These are phyloP conservation scores for Pythium utonaiense DNA, from an alignment of 352 stramenopile genomes.

Conservation along the genomic window DNA sequence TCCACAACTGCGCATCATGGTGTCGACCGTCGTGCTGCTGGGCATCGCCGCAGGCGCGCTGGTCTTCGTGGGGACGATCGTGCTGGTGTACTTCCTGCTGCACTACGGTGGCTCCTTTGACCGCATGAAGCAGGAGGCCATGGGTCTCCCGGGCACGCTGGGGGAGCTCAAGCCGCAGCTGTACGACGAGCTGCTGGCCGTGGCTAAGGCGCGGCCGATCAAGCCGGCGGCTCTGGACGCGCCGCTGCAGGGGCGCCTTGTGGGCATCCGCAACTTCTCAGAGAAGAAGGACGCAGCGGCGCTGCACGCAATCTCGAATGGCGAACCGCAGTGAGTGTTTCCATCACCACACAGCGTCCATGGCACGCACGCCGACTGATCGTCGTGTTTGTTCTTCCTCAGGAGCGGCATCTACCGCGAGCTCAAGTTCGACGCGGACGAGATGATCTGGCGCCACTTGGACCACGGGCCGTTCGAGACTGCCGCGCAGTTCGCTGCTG, in stretches of 20 bases:
- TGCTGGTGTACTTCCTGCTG: slow-evolving; percentile 83
- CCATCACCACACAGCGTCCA: neutral
- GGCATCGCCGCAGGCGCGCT: slow-evolving; percentile 78
- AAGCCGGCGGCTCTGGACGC: slow-evolving; percentile 35
- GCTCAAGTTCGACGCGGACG: slow-evolving; percentile 61
- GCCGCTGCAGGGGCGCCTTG: slow-evolving; percentile 33
- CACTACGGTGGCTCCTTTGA: slow-evolving; percentile 84
- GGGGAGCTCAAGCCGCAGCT: slow-evolving; percentile 78
- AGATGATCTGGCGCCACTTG: slow-evolving; percentile 79
- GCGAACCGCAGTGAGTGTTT: slow-evolving; percentile 30
- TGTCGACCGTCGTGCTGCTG: slow-evolving; percentile 49
- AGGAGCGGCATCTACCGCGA: slow-evolving; percentile 62
- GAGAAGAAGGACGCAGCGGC: slow-evolving; percentile 19
- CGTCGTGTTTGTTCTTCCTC: neutral
- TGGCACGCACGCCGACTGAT: no score
- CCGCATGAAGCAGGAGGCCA: slow-evolving; percentile 75
- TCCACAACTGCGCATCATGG: slow-evolving; percentile 31
- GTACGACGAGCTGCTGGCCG: slow-evolving; percentile 83
- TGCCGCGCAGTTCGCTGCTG: slow-evolving; percentile 28
- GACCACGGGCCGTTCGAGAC: slow-evolving; percentile 53
- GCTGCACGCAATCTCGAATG: slow-evolving; percentile 52
- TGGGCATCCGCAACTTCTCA: slow-evolving; percentile 51
- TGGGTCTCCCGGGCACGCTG: slow-evolving; percentile 51
- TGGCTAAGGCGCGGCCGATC: slow-evolving; percentile 32
- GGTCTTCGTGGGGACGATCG: slow-evolving; percentile 82